Conservation (phyloP, 768 basidiomycete species). For the Psilocybe azurescens region DNA sequence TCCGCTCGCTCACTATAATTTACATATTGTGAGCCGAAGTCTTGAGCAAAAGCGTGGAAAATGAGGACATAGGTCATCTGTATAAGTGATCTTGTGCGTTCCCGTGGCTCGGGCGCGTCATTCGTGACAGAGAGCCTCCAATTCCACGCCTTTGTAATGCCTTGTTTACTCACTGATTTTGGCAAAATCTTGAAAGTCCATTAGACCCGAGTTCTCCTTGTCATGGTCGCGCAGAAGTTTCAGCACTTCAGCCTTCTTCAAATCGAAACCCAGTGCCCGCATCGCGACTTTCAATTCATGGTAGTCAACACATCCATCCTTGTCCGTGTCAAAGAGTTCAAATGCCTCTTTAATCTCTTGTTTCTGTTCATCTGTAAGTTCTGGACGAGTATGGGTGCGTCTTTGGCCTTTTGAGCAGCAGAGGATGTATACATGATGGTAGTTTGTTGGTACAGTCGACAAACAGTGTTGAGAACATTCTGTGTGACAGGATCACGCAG, state of each 20-base stretch:
- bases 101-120: slow-evolving; percentile 10
- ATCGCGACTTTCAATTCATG: slow-evolving; percentile 99
- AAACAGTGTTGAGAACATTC: slow-evolving; percentile 8
- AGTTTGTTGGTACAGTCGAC: slow-evolving; percentile 9
- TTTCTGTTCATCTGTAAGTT: slow-evolving; percentile 87
- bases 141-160: neutral
- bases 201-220: slow-evolving; percentile 79
- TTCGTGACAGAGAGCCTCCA: slow-evolving; percentile 3
- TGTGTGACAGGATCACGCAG: slow-evolving; percentile 21
- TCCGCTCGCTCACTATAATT: slow-evolving; percentile 86
- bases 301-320: slow-evolving; percentile 95
- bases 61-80: neutral
- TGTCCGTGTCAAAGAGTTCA: slow-evolving; percentile 98
- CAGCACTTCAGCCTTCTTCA: slow-evolving; percentile 98
- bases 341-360: slow-evolving; percentile 99
- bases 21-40: slow-evolving; percentile 7
- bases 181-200: slow-evolving; percentile 93
- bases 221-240: slow-evolving; percentile 93
- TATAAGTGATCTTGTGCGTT: slow-evolving; percentile 3
- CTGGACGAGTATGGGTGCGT: slow-evolving; percentile 76
- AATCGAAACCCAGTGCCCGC: slow-evolving; percentile 95
- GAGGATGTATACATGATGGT: slow-evolving; percentile 64
- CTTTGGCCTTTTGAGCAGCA: slow-evolving; percentile 76
- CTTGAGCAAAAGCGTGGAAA: neutral
- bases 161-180: slow-evolving; percentile 78